These are phyloP conservation scores for Aureobasidium sp. DNA, from an alignment of 2,329 filamentous ascomycete species.

Conservation along the genomic window DNA sequence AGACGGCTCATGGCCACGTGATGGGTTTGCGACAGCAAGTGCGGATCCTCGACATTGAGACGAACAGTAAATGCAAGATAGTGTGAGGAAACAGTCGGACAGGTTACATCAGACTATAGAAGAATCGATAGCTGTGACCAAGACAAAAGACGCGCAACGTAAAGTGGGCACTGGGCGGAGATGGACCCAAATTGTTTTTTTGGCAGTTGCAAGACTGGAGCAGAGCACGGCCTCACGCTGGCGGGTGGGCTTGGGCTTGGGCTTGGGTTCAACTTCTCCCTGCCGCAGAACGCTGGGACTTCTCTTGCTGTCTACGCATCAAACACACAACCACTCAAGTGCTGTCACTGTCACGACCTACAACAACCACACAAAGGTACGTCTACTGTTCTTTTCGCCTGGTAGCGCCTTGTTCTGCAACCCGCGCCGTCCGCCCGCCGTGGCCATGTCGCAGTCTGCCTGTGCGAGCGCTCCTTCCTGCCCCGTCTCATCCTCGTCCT, in stretches of 20 bases:
- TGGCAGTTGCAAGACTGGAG: not conserved
- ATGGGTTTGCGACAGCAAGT: not conserved
- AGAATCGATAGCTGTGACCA: not conserved
- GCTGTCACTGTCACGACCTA: conserved; percentile 4
- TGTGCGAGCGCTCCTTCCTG: not conserved
- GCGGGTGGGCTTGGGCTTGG: not conserved
- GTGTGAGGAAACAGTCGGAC: not conserved
- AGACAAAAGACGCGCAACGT: not conserved
- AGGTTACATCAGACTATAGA: not conserved
- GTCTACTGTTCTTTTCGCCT: not conserved
- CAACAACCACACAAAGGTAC: not conserved
- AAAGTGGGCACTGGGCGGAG: not conserved
- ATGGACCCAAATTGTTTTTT: not conserved
- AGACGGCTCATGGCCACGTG: not conserved
- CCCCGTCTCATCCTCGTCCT: not conserved
- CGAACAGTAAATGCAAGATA: not conserved
- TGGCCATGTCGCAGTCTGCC: not conserved
- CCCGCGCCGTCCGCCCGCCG: not conserved
- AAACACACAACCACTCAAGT: conserved; percentile 2
- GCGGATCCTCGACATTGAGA: no score
- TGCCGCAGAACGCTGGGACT: conserved; percentile 1
- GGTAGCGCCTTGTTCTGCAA: not conserved
- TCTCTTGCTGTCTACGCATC: not conserved
- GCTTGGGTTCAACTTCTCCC: not conserved
- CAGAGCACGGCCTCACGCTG: not conserved